A percentile compares a stretch with the other conserved stretches of the same genome.
Evolutionary conservation across 129 eudicot genomes (phyloP).

Genomic region (Escallonia herrerae): DNA sequence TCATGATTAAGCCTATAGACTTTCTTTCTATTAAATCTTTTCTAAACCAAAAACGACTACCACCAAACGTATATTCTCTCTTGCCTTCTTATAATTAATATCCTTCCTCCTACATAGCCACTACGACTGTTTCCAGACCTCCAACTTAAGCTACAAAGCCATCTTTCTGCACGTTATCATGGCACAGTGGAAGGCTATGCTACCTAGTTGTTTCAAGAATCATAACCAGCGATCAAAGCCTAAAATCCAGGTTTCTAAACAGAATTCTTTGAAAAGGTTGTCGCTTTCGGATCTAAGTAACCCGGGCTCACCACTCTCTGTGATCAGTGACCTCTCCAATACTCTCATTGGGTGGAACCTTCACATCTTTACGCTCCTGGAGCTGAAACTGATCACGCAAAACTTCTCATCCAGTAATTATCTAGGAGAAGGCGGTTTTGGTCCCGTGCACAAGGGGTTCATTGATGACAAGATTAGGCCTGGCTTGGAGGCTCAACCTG

Average conservation of each 20-base stretch:
- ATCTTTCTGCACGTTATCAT: no score
- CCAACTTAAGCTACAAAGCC: not conserved
- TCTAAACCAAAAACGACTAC: constrained; percentile 14
- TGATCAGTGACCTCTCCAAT: constrained; percentile 39
- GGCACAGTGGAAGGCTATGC: constrained; percentile 24
- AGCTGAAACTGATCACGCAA: constrained; percentile 54
- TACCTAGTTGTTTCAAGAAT: constrained; percentile 44
- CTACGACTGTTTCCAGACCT: constrained; percentile 24
- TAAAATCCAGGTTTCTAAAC: constrained; percentile 22
- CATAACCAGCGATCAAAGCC: constrained; percentile 19
- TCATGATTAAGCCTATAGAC: constrained; percentile 21
- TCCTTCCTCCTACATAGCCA: not conserved
- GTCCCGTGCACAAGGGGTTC: constrained; percentile 86
- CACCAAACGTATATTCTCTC: constrained; percentile 21
- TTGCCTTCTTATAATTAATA: constrained; percentile 14
- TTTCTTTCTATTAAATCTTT: constrained; percentile 20
- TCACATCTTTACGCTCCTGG: constrained; percentile 52
- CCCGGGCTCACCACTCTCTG: constrained; percentile 33
- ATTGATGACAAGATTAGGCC: constrained; percentile 58
- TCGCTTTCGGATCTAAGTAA: constrained; percentile 56
- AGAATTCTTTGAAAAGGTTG: constrained; percentile 37
- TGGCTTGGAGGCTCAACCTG: constrained; percentile 70
- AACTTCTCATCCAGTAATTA: constrained; percentile 60
- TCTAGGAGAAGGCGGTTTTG: constrained; percentile 91
- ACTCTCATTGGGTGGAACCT: constrained; percentile 57